Conservation (phyloP, 306 rosid species). For the barrel medic (Medicago truncatula) region DNA sequence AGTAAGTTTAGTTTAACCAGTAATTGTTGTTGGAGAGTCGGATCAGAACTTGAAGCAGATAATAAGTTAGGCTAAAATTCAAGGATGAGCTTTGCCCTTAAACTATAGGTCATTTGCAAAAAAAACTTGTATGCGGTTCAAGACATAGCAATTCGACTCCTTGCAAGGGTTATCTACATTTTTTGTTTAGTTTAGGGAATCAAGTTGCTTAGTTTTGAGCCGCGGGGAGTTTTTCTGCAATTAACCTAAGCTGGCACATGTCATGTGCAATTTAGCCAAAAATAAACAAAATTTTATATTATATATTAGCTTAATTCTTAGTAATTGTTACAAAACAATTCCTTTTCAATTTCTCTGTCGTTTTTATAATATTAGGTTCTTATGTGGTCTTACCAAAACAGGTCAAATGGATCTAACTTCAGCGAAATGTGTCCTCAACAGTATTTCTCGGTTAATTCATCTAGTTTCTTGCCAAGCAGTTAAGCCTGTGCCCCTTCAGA, state of each 20-base stretch:
- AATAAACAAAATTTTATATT: neutral
- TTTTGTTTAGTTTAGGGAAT: constrained; percentile 8
- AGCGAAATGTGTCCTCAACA: constrained; percentile 76
- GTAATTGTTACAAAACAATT: constrained; percentile 11
- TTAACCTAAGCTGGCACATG: neutral
- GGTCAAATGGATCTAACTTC: constrained; percentile 72
- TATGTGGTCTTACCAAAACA: constrained; percentile 46
- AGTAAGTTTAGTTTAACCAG: too few relatives aligned
- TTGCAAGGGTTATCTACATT: constrained; percentile 19
- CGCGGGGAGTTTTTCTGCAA: neutral
- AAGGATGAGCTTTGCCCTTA: too few relatives aligned
- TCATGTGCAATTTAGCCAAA: constrained; percentile 20
- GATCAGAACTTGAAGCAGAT: too few relatives aligned
- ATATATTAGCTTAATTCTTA: constrained; percentile 18
- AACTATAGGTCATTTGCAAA: constrained; percentile 10
- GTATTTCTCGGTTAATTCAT: constrained; percentile 86
- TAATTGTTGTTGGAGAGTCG: too few relatives aligned
- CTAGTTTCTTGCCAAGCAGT: constrained; percentile 77
- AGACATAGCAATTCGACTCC: neutral
- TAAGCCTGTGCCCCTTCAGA: constrained; percentile 69
- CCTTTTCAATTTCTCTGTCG: constrained; percentile 29
- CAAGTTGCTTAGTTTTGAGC: constrained; percentile 8
- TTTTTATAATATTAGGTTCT: constrained; percentile 34
- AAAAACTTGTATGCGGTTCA: neutral
- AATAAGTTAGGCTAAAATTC: too few relatives aligned